Conservation (phyloP, 352 stramenopile genomes). For the Phytophthora chlamydospora region DNA sequence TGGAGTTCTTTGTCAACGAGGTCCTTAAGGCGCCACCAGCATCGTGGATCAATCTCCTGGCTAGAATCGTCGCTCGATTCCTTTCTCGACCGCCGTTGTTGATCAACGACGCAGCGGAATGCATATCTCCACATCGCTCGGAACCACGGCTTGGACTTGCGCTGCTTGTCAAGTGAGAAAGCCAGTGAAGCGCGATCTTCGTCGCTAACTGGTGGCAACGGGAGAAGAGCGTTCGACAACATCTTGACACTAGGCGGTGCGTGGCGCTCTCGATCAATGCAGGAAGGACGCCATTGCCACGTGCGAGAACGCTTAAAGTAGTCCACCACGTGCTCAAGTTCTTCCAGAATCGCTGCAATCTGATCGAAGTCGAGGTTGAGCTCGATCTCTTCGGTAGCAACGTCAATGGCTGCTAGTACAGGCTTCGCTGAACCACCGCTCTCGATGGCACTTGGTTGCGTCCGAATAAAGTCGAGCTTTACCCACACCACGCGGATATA, state of each 20-base stretch:
- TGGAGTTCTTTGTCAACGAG: constrained; percentile 27
- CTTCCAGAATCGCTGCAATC: constrained; percentile 45
- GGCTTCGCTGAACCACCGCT: background rate
- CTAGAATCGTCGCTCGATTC: constrained; percentile 1
- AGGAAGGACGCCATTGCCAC: constrained; percentile 52
- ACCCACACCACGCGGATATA: constrained; percentile 61
- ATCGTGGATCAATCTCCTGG: constrained; percentile 8
- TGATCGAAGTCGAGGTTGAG: constrained; percentile 69
- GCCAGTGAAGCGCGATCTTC: constrained; percentile 14
- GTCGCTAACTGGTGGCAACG: constrained; percentile 25
- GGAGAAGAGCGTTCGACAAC: constrained; percentile 40
- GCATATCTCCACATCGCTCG: constrained; percentile 76
- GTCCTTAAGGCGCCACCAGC: constrained; percentile 25
- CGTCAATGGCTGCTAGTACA: constrained; percentile 49
- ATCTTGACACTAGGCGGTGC: constrained; percentile 45
- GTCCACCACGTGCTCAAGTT: constrained; percentile 44
- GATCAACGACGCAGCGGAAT: constrained; percentile 49
- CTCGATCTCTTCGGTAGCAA: constrained; percentile 64
- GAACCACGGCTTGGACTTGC: constrained; percentile 53
- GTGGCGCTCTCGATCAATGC: constrained; percentile 50
- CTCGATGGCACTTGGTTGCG: background rate
- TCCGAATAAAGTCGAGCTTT: constrained; percentile 61
- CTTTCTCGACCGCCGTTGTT: constrained; percentile 26
- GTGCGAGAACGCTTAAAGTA: constrained; percentile 45
- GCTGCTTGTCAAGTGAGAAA: constrained; percentile 40